Evolutionary conservation across 768 basidiomycete genomes (phyloP), one percentile per base, ranked within the genome.

Genomic region (Mycena crocata): DNA sequence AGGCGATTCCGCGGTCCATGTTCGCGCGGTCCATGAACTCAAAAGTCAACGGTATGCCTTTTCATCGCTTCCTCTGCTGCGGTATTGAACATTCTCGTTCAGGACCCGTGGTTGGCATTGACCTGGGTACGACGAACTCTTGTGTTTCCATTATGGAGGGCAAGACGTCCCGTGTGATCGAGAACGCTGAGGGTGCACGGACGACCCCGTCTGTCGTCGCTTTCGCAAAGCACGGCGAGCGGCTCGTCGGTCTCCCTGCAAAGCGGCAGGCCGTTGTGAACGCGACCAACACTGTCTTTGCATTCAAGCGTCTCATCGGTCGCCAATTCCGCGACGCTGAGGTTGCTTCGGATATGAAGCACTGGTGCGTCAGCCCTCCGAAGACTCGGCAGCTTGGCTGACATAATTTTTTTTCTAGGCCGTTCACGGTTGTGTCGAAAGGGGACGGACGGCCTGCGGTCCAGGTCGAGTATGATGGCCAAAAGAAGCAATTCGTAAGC

Each of bases 131-230:
- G 40, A 95, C 94, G 32, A 94, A 94, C 80, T 95, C 94, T 52
- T 95, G 93, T 79, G 94, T 96, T 63, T 90, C 93, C 52, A 87
- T 98, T 67, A 98, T 97, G 94, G 96, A 98, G 84, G 96, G 95
- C 72, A 91, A 97, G 84, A 92, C 90, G 37, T 89, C 96, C 54
- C 92, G 94, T 71, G 97, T 99, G 69, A 92, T 99, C 72, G 98
- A 98, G 83, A 99, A 99, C 84, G 84, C 96, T 7, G 97, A 99
- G 84, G 97, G 98, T 84, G 93, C 93, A 62, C 90, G 98, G 72
- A 99, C 98, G 68, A 99, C 98, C 19, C 98, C 98, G 3, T 99
- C 98, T 40, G 95, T 98, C 61, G 95, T 99, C 71, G 97, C 97
- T 40, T 99, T 99, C 87, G 95, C 98, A 60, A 98, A 98, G 80